These are phyloP conservation scores for Alopecurus myosuroides DNA, from an alignment of 176 grass and related monocot species.

Conservation along the genomic window DNA sequence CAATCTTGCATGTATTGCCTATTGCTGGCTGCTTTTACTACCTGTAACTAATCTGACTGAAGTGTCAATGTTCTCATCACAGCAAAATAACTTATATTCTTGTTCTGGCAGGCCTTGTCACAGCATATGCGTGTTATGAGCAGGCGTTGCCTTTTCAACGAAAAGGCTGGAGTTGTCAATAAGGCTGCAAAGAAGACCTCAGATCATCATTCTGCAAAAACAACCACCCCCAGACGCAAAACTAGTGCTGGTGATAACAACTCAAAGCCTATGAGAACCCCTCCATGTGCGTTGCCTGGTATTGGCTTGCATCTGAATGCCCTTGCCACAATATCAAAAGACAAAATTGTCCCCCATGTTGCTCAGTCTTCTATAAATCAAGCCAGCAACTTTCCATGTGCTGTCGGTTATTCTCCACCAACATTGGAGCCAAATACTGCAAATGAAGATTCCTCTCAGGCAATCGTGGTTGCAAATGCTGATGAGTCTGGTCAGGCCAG, in stretches of 20 bases:
- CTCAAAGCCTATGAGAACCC: slow-evolving; percentile 52
- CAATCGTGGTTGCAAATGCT: slow-evolving; percentile 11
- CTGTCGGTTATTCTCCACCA: slow-evolving; percentile 35
- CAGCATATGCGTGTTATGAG: slow-evolving; percentile 71
- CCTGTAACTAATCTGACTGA: neutral
- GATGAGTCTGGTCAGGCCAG: slow-evolving; percentile 42
- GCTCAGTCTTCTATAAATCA: slow-evolving; percentile 34
- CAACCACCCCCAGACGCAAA: slow-evolving; percentile 52
- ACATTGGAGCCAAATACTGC: slow-evolving; percentile 30
- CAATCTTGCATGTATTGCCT: neutral
- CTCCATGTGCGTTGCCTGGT: slow-evolving; percentile 70
- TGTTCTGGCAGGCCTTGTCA: slow-evolving; percentile 51
- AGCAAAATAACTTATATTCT: slow-evolving; percentile 12
- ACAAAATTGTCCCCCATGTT: slow-evolving; percentile 32
- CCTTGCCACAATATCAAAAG: slow-evolving; percentile 67
- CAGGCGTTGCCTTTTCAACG: slow-evolving; percentile 88
- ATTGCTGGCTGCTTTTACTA: neutral
- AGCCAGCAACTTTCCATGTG: slow-evolving; percentile 27
- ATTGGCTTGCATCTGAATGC: slow-evolving; percentile 99
- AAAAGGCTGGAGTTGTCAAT: slow-evolving; percentile 39
- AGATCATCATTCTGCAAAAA: slow-evolving; percentile 32
- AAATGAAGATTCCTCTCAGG: slow-evolving; percentile 26
- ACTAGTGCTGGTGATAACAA: slow-evolving; percentile 36
- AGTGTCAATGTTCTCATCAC: neutral
- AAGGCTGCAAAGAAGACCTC: slow-evolving; percentile 28